Evolutionary conservation across 371 early-diverging fungal species (phyloP), one percentile per base, ranked within the genome.

Genomic region (Nosema granulosis): DNA sequence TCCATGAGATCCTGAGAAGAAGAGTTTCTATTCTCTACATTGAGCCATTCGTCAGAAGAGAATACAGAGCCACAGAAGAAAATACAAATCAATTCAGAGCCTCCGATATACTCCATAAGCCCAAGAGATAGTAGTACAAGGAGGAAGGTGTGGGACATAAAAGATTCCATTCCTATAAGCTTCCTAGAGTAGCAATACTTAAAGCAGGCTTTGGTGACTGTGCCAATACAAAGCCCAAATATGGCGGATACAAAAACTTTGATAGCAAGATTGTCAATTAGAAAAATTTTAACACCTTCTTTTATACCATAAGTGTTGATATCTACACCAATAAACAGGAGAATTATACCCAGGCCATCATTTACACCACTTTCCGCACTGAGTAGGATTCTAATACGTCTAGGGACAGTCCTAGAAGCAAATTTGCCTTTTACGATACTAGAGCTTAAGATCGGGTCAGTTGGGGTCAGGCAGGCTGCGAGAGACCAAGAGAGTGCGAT

Each of bases 361-460:
- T 85, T 86, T 34, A 80, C 75, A 22, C 87, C 83, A 68, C 79
- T 84, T 80, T 96, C 96, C 13, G 91, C 91, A 0, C 91, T 87
- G 20, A 96, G 83, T 6, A 94, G 82, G 68, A 91, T 82, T 29
- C 94, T 89, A 13, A 95, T 86, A 52, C 90, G 81, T 11, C 82
- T 73, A 0, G 94, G 92, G 11, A 96, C 90, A 68, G 92, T 88
- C 68, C 88, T 88, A 76, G 92, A 92, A 0, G 96, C 94, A 87
- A 93, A 94, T 59, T 89, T 87, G 16, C 96, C 95, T 78, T 92
- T 92, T 9, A 95, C 89, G 22, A 95, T 90, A 0, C 91, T 90
- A 85, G 91, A 92, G 68, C 94, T 91, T 63, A 96, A 82, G 4
- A 95, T 93, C 0, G 95, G 95, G 87, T 96, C 95, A 0, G 95